Evolutionary conservation across 1,139 yeast species (phyloP), one percentile per base, ranked within the genome.

Genomic region (Torulaspora globosa): DNA sequence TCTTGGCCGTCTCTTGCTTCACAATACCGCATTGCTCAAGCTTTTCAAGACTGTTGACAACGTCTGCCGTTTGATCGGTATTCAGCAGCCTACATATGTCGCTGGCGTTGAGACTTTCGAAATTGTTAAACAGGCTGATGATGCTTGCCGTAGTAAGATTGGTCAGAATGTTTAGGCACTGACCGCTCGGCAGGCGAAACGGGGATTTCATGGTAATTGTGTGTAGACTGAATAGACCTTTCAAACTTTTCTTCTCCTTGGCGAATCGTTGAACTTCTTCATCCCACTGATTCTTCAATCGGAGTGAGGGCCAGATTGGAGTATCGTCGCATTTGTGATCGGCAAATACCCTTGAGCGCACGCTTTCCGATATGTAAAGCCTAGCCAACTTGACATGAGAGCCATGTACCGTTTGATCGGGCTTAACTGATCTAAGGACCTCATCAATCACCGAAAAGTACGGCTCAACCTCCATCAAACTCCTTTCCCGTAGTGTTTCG

Each of bases 101-200:
- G 9, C 36, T 31, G 23, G 49, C 15, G 2, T 40, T 24, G n/a
- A 51, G 36, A 4, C 2, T 28, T 10, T 49, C 50, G 10, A 10
- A 7, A 3, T 55, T 49, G 43, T 56, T 50, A 31, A 53, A 59
- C 7, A 45, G 47, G 18, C 34, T 28, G 3, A 59, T 26, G 24
- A 59, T 50, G 9, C 56, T 47, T 2, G 59, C 58, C 24, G 43
- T 43, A 11, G 46, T 32, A 39, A 55, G 44, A 34, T 45, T 48
- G 9, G 48, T 31, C 23, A 52, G 43, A 6, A 59, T 23, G 2
- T 38, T 34, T 34, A 56, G 29, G 8, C 29, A 18, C 12, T 34
- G 32, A 1, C 47, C 41, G 28, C 40, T 38, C 2, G 45, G 23
- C 12, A 47, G 19, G 10, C 34, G 33, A 27, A 54, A 46, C 3